Conservation (phyloP, 257 asterid genomes). For the Plectranthus barbatus region DNA sequence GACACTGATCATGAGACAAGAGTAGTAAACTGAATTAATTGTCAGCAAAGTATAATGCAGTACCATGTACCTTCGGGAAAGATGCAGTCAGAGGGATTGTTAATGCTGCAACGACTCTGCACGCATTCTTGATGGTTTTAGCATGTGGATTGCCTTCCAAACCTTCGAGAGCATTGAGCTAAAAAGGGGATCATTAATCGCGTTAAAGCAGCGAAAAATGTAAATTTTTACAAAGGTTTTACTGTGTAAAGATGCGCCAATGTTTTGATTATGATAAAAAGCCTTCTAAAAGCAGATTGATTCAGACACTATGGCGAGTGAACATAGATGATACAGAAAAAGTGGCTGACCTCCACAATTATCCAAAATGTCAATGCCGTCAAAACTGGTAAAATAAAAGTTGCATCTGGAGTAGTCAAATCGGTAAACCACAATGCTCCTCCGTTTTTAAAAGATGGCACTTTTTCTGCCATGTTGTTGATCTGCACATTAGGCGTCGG, state of each 20-base stretch:
- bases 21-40: background rate
- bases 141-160: slow-evolving; percentile 80
- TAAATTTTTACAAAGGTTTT: background rate
- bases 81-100: slow-evolving; percentile 63
- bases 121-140: slow-evolving; percentile 55
- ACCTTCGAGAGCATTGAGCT: slow-evolving; percentile 89
- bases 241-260: background rate
- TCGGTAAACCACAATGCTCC: slow-evolving; percentile 87
- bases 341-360: slow-evolving; percentile 72
- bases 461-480: slow-evolving; percentile 68
- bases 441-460: slow-evolving; percentile 89
- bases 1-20: no score
- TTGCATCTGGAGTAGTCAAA: slow-evolving; percentile 78
- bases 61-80: slow-evolving; percentile 60
- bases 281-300: background rate
- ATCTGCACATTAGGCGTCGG: slow-evolving; percentile 37
- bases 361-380: slow-evolving; percentile 88
- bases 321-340: background rate
- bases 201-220: no score
- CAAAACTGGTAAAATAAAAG: slow-evolving; percentile 71
- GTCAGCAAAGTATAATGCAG: background rate
- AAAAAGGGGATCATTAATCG: background rate
- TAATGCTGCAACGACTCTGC: slow-evolving; percentile 65
- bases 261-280: background rate
- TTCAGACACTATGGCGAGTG: background rate